phyloP scores from a whole-genome alignment of 176 grass and related monocot species.

The Saccharum spontaneum region DNA sequence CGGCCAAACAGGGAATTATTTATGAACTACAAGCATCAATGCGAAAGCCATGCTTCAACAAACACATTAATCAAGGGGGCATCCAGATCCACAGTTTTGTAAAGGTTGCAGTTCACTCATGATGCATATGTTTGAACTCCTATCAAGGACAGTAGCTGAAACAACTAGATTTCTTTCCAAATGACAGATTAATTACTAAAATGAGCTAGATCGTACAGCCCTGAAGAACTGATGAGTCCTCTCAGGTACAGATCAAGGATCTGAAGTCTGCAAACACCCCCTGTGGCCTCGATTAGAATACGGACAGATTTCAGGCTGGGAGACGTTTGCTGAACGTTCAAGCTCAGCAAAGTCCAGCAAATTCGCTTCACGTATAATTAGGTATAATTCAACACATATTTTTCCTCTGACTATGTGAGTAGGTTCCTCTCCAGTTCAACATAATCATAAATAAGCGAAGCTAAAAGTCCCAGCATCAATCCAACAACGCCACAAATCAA shows the following conservation, averaged over 20 bases:
- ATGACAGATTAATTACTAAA: neutral
- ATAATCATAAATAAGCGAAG: neutral
- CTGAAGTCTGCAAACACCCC: neutral
- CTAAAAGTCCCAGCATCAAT: neutral
- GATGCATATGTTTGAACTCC: neutral
- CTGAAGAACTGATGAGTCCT: neutral
- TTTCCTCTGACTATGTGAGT: neutral
- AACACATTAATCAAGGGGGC: neutral
- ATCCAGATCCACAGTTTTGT: neutral
- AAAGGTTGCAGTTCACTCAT: neutral
- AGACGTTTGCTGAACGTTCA: neutral
- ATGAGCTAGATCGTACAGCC: neutral
- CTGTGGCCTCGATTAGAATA: neutral
- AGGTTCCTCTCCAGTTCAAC: neutral
- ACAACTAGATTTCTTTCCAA: neutral
- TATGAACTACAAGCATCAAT: neutral
- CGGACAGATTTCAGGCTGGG: neutral
- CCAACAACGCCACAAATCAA: neutral
- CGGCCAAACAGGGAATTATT: neutral
- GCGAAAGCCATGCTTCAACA: neutral
- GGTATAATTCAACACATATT: neutral
- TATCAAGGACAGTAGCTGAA: neutral
- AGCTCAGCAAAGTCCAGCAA: neutral
- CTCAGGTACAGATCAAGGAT: neutral
- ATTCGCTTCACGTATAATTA: neutral